Percentiles rank a stretch among this genome's conserved stretches.
Conservation (phyloP, 2,329 filamentous ascomycete species). For the Aspergillus amoenus region DNA sequence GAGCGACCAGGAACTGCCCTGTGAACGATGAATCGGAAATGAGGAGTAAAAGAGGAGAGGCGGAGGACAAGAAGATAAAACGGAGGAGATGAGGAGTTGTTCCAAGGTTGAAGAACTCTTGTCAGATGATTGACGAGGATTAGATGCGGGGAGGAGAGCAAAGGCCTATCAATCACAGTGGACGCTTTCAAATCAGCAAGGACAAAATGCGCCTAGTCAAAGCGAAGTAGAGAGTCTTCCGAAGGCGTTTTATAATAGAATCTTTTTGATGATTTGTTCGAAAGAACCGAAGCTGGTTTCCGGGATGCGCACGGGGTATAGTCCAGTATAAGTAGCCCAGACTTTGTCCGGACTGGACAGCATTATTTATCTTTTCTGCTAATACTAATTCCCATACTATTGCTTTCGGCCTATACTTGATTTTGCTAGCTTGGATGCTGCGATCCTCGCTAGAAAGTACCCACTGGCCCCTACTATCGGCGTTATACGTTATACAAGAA, state of each 20-base stretch:
- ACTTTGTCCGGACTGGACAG: not conserved
- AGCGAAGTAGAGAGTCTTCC: not conserved
- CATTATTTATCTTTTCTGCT: not conserved
- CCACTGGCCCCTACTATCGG: not conserved
- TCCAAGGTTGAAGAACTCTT: not conserved
- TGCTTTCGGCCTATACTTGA: not conserved
- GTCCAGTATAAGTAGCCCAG: not conserved
- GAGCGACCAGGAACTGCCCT: slow-evolving; percentile 1
- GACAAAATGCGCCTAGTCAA: not conserved
- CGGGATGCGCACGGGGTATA: not conserved
- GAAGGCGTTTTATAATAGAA: slow-evolving; percentile 1
- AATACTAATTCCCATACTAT: not conserved
- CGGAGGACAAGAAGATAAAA: slow-evolving; percentile 1
- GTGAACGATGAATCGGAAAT: slow-evolving; percentile 16
- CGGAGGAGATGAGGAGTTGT: not conserved
- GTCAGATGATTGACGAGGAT: slow-evolving; percentile 12
- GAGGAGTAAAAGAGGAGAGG: slow-evolving; percentile 7
- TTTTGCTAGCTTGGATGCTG: not conserved
- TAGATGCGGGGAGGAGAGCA: slow-evolving; percentile 5
- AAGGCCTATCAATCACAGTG: not conserved
- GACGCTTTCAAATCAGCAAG: not conserved
- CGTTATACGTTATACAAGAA: not conserved
- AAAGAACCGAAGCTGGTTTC: slow-evolving; percentile 7
- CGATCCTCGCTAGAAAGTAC: slow-evolving; percentile 11
- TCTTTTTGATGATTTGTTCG: not conserved